Conservation (phyloP, 805 yeast species). For the Scheffersomyces lignosus region DNA sequence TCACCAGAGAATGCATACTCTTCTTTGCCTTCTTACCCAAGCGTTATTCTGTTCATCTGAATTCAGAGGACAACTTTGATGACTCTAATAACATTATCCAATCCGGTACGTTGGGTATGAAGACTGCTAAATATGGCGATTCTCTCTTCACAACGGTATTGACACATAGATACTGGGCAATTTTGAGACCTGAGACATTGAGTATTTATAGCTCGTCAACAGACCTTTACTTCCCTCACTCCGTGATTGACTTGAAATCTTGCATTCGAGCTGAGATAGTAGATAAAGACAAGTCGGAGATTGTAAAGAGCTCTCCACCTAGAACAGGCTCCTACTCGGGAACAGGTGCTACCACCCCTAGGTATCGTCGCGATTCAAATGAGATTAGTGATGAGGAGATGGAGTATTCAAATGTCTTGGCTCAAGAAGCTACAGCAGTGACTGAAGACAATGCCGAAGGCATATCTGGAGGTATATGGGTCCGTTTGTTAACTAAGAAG, state of each 20-base stretch:
- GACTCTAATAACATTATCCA: slow-evolving; percentile 29
- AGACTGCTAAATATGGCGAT: slow-evolving; percentile 40
- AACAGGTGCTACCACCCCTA: background rate
- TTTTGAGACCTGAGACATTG: slow-evolving; percentile 66
- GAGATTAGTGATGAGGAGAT: slow-evolving; percentile 19
- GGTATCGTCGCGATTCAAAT: slow-evolving; percentile 8
- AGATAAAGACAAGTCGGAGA: slow-evolving; percentile 18
- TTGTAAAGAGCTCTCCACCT: background rate
- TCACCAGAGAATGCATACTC: slow-evolving; percentile 63
- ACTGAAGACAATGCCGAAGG: slow-evolving; percentile 29
- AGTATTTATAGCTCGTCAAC: slow-evolving; percentile 69
- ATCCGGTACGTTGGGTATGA: slow-evolving; percentile 39
- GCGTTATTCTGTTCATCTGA: slow-evolving; percentile 7
- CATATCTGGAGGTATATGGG: slow-evolving; percentile 43
- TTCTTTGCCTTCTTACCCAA: slow-evolving; percentile 82
- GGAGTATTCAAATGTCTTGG: slow-evolving; percentile 18
- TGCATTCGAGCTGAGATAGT: slow-evolving; percentile 61
- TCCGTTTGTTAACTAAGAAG: slow-evolving; percentile 58
- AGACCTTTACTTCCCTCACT: slow-evolving; percentile 79
- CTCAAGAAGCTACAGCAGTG: slow-evolving; percentile 13
- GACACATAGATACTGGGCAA: slow-evolving; percentile 73
- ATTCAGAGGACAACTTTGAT: slow-evolving; percentile 12
- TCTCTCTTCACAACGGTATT: slow-evolving; percentile 30
- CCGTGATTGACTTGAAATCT: slow-evolving; percentile 68
- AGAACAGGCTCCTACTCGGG: background rate